phyloP scores from a whole-genome alignment of 2,329 filamentous ascomycete species.

The Fusarium succisae region DNA sequence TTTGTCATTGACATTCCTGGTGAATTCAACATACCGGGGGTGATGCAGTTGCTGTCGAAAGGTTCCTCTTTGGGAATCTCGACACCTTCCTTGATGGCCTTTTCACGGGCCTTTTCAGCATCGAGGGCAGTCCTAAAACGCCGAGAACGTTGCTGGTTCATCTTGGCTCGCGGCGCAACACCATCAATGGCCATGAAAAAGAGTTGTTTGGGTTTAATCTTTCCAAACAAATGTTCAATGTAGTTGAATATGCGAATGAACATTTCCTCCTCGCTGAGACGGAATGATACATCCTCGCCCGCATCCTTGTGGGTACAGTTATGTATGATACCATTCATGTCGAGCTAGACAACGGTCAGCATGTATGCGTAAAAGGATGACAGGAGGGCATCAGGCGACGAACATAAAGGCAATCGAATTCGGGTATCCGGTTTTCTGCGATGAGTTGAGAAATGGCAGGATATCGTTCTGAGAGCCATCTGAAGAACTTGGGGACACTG shows the following conservation, averaged over 20 bases:
- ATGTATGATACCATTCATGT: slow-evolving; percentile 99
- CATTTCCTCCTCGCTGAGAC: slow-evolving; percentile 98
- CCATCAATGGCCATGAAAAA: slow-evolving; percentile 99
- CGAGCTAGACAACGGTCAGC: slow-evolving; percentile 63
- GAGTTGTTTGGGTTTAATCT: slow-evolving; percentile 97
- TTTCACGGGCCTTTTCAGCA: slow-evolving; percentile 87
- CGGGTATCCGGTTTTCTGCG: slow-evolving; percentile 97
- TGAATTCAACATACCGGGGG: slow-evolving; percentile 68
- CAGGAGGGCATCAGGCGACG: slow-evolving; percentile 43
- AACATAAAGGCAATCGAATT: slow-evolving; percentile 97
- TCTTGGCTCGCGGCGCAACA: slow-evolving; percentile 96
- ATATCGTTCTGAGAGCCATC: slow-evolving; percentile 99
- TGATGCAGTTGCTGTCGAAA: slow-evolving; percentile 99
- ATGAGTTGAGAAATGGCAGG: slow-evolving; percentile 98
- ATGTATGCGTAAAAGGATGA: slow-evolving; percentile 7
- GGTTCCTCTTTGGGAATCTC: slow-evolving; percentile 95
- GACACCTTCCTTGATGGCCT: slow-evolving; percentile 87
- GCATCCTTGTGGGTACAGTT: slow-evolving; percentile 99
- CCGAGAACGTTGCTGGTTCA: slow-evolving; percentile 98
- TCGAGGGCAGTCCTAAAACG: slow-evolving; percentile 95
- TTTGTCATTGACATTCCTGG: neutral
- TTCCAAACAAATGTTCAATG: slow-evolving; percentile 97
- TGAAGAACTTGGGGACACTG: slow-evolving; percentile 88
- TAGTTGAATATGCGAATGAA: slow-evolving; percentile 99
- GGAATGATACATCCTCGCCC: slow-evolving; percentile 84